Evolutionary conservation across 805 yeast genomes (phyloP).

Genomic region (Pichia ethanolica): DNA sequence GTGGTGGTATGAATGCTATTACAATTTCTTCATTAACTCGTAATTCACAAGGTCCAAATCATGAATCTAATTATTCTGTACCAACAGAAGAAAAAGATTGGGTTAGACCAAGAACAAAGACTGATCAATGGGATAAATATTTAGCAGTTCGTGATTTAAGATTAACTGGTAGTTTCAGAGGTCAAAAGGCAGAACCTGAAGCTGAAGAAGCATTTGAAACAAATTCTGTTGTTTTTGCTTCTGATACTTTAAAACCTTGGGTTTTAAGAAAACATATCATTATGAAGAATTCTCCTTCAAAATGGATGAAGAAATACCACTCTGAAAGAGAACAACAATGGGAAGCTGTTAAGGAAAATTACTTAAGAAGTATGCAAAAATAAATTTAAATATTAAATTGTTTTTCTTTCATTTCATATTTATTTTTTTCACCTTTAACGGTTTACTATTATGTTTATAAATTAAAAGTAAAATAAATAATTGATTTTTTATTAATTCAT

Average conservation of each 20-base stretch:
- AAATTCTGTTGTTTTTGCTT: constrained; percentile 39
- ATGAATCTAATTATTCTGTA: constrained; percentile 33
- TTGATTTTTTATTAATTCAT: neutral
- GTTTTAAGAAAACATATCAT: constrained; percentile 32
- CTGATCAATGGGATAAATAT: constrained; percentile 48
- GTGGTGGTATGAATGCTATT: constrained; percentile 37
- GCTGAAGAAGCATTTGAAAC: constrained; percentile 78
- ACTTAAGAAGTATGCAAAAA: constrained; percentile 30
- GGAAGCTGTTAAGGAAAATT: constrained; percentile 30
- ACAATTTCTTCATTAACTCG: constrained; percentile 25
- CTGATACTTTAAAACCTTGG: constrained; percentile 29
- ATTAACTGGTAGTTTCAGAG: constrained; percentile 67
- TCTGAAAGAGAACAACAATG: constrained; percentile 25
- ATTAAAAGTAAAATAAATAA: no score
- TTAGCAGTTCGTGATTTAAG: constrained; percentile 69
- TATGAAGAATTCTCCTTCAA: constrained; percentile 33
- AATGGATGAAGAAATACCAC: constrained; percentile 30
- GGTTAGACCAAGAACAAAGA: constrained; percentile 45
- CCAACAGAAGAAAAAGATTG: constrained; percentile 37
- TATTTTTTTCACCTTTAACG: no score
- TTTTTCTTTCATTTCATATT: no score
- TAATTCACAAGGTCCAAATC: constrained; percentile 29
- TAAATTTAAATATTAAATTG: neutral
- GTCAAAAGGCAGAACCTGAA: constrained; percentile 53
- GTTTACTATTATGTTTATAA: no score